Conservation (phyloP, 495 filamentous ascomycete species). For the Xylaria castorea region DNA sequence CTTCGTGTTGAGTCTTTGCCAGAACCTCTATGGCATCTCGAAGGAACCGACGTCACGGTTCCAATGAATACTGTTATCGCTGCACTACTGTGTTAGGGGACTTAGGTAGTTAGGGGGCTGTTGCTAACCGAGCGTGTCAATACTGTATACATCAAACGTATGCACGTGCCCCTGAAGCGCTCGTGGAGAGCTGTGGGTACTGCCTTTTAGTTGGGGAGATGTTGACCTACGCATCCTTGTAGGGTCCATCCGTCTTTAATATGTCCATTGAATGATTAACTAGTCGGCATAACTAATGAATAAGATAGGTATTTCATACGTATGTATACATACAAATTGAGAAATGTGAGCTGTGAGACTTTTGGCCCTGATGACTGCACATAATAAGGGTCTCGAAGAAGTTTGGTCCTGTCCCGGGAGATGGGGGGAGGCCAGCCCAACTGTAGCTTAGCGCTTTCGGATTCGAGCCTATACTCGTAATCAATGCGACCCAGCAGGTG, state of each 20-base stretch:
- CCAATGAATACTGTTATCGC: slow-evolving; percentile 3
- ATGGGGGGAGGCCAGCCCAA: neutral
- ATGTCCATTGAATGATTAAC: neutral
- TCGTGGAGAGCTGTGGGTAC: slow-evolving; percentile 7
- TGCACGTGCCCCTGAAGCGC: slow-evolving; percentile 3
- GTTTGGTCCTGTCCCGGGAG: neutral
- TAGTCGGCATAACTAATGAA: neutral
- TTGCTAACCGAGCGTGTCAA: neutral
- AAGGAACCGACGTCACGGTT: slow-evolving; percentile 1
- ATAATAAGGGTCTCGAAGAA: slow-evolving; percentile 6
- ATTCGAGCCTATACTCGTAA: neutral
- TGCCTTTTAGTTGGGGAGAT: neutral
- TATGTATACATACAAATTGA: neutral
- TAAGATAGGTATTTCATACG: neutral
- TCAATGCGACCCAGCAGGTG: neutral
- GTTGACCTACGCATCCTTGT: neutral
- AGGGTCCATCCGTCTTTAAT: neutral
- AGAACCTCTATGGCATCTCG: neutral
- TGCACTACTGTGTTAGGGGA: neutral
- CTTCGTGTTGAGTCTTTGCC: neutral
- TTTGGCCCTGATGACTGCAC: neutral
- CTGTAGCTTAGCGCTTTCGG: neutral
- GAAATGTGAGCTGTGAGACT: neutral
- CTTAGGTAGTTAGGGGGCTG: neutral
- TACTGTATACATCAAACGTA: slow-evolving; percentile 10